Evolutionary conservation across 2,329 filamentous ascomycete genomes (phyloP), one percentile per base, ranked within the genome.

Genomic region (Paecilomyces sp.): DNA sequence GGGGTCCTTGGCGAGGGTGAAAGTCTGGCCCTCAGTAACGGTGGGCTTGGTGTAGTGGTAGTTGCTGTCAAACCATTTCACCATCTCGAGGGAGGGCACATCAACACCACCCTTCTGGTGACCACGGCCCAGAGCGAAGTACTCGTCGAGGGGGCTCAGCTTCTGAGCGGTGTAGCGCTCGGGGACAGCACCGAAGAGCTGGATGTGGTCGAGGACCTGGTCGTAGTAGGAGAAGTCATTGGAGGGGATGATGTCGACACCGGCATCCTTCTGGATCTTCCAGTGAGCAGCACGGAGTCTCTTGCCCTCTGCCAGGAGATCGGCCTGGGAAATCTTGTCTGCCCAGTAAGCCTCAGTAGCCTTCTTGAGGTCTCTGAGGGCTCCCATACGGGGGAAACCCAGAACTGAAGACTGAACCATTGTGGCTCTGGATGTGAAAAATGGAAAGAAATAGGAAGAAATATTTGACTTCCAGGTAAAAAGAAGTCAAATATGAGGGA

Each of bases 41-140:
- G 94, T 97, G 66, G 94, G 94, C 88, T 97, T 97, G 82, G 97
- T 94, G 80, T 99, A 99, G 86, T 97, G 94, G 88, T 99, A 99
- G 89, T 99, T 99, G 67, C 92, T 96, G 85, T 99, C 94, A 77
- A 99, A 99, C 94, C 94, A 99, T 86, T 99, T 99, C 73, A 99
- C 94, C 94, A 99, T 99, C 86, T 99, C 94, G 82, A 83, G 61
- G 31, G 62, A 47, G 15, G 41, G 41, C n/a, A 47, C 41, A 47
- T 47, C 41, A 22, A 47, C 41, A 22, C 70, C 69, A 59, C 78
- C 76, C 61, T 76, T 95, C 83, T 99, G 94, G 82, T 95, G 92
- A 76, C 94, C 94, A 88, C 94, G 91, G 74, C 94, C 94, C 91
- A 99, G 96, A 80, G 94, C 94, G 75, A 99, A 99, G 88, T 97